Conservation (phyloP, 1,139 yeast species). For the Scheffersomyces quercinus region DNA sequence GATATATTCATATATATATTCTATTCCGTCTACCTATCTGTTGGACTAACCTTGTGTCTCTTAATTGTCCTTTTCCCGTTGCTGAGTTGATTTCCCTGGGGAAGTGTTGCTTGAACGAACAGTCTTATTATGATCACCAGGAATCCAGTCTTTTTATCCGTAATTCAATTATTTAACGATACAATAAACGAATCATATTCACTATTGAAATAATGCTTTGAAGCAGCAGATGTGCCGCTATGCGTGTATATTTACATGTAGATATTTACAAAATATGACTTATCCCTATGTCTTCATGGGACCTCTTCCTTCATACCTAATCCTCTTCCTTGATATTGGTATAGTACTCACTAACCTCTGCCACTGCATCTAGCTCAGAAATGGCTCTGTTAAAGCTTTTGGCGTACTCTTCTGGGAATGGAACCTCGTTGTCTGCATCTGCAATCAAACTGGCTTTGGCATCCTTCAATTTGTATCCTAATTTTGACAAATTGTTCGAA, state of each 20-base stretch:
- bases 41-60: no score
- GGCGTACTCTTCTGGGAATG: constrained; percentile 51
- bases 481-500: constrained; percentile 55
- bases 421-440: constrained; percentile 58
- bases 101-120: no score
- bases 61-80: no score
- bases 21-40: no score
- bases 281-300: background rate
- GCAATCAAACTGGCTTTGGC: constrained; percentile 71
- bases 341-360: constrained; percentile 80
- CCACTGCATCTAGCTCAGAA: constrained; percentile 64
- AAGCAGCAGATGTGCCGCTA: background rate
- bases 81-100: no score
- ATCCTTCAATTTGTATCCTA: constrained; percentile 64
- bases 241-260: constrained; percentile 1
- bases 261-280: background rate
- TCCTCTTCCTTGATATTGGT: constrained; percentile 43
- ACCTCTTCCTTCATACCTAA: background rate
- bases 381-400: constrained; percentile 60
- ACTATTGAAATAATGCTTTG: background rate
- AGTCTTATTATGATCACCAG: no score
- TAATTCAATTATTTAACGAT: no score
- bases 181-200: background rate
- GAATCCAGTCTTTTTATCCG: no score
- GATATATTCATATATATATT: background rate